Evolutionary conservation across 2,329 filamentous ascomycete species (phyloP).

Genomic region (Cladophialophora psammophila): DNA sequence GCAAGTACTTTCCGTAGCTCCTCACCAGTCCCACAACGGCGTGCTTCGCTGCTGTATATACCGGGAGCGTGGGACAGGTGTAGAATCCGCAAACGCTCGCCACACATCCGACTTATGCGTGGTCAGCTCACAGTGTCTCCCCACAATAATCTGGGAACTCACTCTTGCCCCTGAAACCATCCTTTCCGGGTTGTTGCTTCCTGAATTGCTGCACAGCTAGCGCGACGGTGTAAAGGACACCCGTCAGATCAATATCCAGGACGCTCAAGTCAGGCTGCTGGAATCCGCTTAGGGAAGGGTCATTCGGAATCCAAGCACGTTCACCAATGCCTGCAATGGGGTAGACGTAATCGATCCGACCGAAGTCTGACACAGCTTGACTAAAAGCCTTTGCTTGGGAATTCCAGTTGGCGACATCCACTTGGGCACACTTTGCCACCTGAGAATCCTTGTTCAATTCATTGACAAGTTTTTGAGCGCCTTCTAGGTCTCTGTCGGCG

Average conservation of each 20-base stretch:
- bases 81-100: constrained; percentile 55
- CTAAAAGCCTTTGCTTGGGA: constrained; percentile 46
- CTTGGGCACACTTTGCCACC: constrained; percentile 30
- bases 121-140: not conserved
- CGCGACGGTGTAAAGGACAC: constrained; percentile 52
- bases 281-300: constrained; percentile 40
- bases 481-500: constrained; percentile 39
- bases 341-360: constrained; percentile 51
- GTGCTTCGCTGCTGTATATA: constrained; percentile 48
- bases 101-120: constrained; percentile 39
- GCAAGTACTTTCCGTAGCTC: constrained; percentile 52
- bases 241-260: constrained; percentile 52
- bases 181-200: constrained; percentile 46
- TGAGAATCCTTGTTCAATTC: constrained; percentile 34
- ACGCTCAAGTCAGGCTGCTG: constrained; percentile 49
- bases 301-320: constrained; percentile 46
- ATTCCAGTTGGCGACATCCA: constrained; percentile 37
- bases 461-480: constrained; percentile 35
- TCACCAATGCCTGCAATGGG: constrained; percentile 53
- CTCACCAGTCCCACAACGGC: constrained; percentile 39
- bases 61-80: constrained; percentile 50
- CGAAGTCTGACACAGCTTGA: constrained; percentile 44
- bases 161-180: constrained; percentile 51
- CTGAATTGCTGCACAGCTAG: constrained; percentile 55
- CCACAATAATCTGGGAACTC: constrained; percentile 26